phyloP scores from a whole-genome alignment of 2,329 filamentous ascomycete genomes.

The Xylariales sp. region DNA sequence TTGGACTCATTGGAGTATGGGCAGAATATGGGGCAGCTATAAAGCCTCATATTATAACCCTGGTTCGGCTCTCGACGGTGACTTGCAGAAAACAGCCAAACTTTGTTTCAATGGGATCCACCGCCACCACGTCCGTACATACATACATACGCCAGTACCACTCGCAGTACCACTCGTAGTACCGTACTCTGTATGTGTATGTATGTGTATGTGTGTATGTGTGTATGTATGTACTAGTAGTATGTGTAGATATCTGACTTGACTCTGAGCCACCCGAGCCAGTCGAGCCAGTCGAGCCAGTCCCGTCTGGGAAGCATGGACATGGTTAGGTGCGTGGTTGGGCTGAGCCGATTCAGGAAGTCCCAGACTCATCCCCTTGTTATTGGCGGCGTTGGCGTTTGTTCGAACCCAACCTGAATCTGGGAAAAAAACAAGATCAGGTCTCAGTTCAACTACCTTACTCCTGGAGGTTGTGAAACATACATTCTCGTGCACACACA shows the following conservation, averaged over 20 bases:
- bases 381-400: slow-evolving; percentile 23
- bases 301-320: slow-evolving; percentile 27
- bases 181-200: too few relatives aligned
- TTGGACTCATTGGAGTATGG: slow-evolving; percentile 17
- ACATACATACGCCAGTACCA: too few relatives aligned
- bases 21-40: slow-evolving; percentile 38
- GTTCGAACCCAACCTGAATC: slow-evolving; percentile 24
- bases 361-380: slow-evolving; percentile 10
- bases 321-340: slow-evolving; percentile 35
- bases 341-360: slow-evolving; percentile 33
- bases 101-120: slow-evolving; percentile 46
- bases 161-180: too few relatives aligned
- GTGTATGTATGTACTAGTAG: too few relatives aligned
- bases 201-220: too few relatives aligned
- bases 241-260: neutral
- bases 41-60: slow-evolving; percentile 46
- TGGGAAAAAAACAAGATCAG: slow-evolving; percentile 2
- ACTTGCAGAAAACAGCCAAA: slow-evolving; percentile 49
- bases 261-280: slow-evolving; percentile 28
- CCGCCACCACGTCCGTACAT: slow-evolving; percentile 38
- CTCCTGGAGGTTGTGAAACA: slow-evolving; percentile 23
- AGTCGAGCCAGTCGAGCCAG: slow-evolving; percentile 37
- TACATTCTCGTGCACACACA: slow-evolving; percentile 25
- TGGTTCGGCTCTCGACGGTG: slow-evolving; percentile 46
- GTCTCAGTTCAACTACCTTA: slow-evolving; percentile 24